Conservation (phyloP, 1,284 basidiomycete species). For the Cryptococcus sp. region DNA sequence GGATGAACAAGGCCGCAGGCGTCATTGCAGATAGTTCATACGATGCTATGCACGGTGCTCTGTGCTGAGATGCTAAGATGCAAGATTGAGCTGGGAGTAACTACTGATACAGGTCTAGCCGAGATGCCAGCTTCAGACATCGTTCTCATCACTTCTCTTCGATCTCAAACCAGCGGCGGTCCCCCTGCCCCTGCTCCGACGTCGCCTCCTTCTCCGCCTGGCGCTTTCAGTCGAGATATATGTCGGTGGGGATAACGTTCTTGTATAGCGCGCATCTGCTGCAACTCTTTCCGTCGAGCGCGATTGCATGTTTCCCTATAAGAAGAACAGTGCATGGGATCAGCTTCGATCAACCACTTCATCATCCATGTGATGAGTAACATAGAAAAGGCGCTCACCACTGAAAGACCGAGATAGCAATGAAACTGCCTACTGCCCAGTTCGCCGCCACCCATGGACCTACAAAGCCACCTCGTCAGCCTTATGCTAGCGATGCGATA, state of each 20-base stretch:
- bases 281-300: constrained; percentile 44
- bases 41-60: too few relatives aligned
- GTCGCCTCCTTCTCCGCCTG: constrained; percentile 4
- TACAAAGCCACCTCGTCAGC: constrained; percentile 5
- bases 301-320: constrained; percentile 47
- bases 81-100: too few relatives aligned
- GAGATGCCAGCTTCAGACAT: neutral
- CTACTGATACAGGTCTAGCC: too few relatives aligned
- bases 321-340: neutral
- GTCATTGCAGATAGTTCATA: too few relatives aligned
- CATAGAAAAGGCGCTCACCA: constrained; percentile 32
- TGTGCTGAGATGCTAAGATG: too few relatives aligned
- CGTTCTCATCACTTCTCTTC: neutral
- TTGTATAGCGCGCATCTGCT: constrained; percentile 48
- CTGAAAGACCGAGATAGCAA: constrained; percentile 38
- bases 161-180: neutral
- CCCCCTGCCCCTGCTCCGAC: neutral
- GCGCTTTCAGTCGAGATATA: constrained; percentile 44
- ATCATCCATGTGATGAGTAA: neutral
- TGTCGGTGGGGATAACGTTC: constrained; percentile 52
- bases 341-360: neutral
- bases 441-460: constrained; percentile 31
- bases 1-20: too few relatives aligned
- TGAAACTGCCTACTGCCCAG: constrained; percentile 50
- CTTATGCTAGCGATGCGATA: neutral